Evolutionary conservation across 768 basidiomycete genomes (phyloP), one percentile per base, ranked within the genome.

Genomic region (Strobilomyces echinocephalus): DNA sequence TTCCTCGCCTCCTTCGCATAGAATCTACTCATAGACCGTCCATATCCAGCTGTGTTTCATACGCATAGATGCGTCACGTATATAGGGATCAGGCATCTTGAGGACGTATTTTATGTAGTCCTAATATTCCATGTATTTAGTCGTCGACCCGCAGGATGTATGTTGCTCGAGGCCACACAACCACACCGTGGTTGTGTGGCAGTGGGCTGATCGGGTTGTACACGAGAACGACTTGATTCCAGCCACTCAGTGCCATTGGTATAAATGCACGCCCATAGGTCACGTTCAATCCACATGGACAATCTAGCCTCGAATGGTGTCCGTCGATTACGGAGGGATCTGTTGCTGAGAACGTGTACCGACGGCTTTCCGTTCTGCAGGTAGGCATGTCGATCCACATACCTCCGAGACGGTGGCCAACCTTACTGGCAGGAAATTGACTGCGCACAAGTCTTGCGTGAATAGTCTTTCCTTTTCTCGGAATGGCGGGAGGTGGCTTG

Each of bases 401-500:
- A 10, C 18, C 38, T 40, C n/a, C 28, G 5, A 50, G 42, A 48
- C 24, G 31, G 56, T 34, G 12, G 31, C 50, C 44, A 15, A 59
- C 49, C n/a, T 6, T n/a, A 44, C 47, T 45, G 52, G 45, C 52
- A 74, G 73, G 55, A 67, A 61, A 58, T 56, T 76, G 21, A 56
- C 53, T 24, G 77, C 72, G 5, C 85, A 87, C 63, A 73, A 68
- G 33, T 84, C 84, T 10, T 87, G 85, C 64, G 78, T 87, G 41
- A 87, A 87, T 62, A 77, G 76, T 11, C 75, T 87, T 16, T 64
- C 74, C 1, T 85, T 86, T 54, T 85, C 85, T 2, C 76, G 77
- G n/a, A 68, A 75, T 8, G 77, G 79, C 31, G 84, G 82, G 2
- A 74, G 79, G 51, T 85, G 82, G 70, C 64, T 87, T 38, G 84